A percentile compares a stretch with the other conserved stretches of the same genome.
Evolutionary conservation across 192 early-diverging fungal genomes (phyloP).

Genomic region (Coemansia sp.): DNA sequence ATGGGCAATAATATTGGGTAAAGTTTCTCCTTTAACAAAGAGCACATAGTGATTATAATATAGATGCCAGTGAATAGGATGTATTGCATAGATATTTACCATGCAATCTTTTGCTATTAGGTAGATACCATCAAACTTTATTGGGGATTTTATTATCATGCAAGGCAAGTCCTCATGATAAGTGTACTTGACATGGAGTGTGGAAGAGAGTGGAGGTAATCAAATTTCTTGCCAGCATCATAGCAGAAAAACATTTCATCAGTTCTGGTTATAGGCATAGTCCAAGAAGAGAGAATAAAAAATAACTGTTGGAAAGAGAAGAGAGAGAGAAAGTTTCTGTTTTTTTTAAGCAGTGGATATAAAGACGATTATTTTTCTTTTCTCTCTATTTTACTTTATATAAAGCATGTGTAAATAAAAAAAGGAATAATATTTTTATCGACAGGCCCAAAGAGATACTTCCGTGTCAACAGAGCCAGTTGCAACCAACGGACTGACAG

Average conservation of each 20-base stretch:
- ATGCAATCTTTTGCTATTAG: background rate
- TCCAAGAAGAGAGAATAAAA: background rate
- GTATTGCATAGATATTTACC: background rate
- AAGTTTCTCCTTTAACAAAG: background rate
- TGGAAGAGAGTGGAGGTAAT: background rate
- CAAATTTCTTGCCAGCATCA: background rate
- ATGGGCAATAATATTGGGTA: background rate
- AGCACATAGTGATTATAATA: background rate
- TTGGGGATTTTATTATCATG: background rate
- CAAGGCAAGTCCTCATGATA: background rate
- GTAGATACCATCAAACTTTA: background rate
- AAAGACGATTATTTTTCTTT: no score
- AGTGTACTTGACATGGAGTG: background rate
- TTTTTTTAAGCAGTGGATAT: no score
- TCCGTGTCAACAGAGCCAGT: conserved; percentile 84
- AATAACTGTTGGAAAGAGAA: background rate
- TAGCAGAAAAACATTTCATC: background rate
- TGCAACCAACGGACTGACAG: conserved; percentile 72
- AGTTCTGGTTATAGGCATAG: background rate
- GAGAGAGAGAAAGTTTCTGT: background rate
- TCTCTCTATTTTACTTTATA: no score
- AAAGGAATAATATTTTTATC: conserved; percentile 19
- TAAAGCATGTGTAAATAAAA: no score
- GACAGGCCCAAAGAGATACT: conserved; percentile 79
- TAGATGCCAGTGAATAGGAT: background rate